Base-by-base conservation (phyloP, 768 basidiomycete species). In the Lentinula aciculospora region DNA sequence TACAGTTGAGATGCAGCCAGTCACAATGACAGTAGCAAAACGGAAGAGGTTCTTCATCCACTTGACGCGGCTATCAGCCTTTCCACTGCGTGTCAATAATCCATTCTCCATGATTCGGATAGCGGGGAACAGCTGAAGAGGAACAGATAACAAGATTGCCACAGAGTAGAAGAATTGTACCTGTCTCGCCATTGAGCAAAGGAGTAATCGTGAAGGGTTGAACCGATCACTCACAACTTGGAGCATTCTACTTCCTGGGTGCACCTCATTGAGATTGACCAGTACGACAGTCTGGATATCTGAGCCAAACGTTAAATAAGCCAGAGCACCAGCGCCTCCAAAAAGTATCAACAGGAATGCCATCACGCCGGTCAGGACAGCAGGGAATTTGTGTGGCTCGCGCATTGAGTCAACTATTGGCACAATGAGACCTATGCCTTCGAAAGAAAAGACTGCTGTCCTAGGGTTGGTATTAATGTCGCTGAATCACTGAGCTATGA, bases 381-480 rank as follows among this genome's bases (percentile, higher is more conserved):
- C 75, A 4, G 96, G 94, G 81, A 98, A 97, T 72, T 93, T 94
- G 65, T 82, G 85, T 2, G 96, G 97, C 67, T 98, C 94, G 25
- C 82, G 81, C 97, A 99, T 99, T 4, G 95, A 86, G 68, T 99
- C 95, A 12, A 92, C 93, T 65, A 99, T 97, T 19, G 97, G 97
- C 60, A 99, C 92, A 61, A 99, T 76, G 81, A 98, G 75, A 48
- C 96, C 97, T 63, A 99, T 93, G 8, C 96, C 96, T 71, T 99
- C 96, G 64, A 98, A 99, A 1, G 97, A 93, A 71, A 98, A 98
- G 29, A 98, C 96, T 3, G 97, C 96, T 23, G 97, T 98, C 7
- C 94, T 93, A 60, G n/a, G 48, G 19, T 19, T 6, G 42, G 9
- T 4, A 39, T 61, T 42, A 36, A 17, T 27, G 15, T 57, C 60